A percentile compares a stretch with the other conserved stretches of the same genome.
phyloP scores from a whole-genome alignment of 352 stramenopile genomes.

The Phytophthora uliginosa region DNA sequence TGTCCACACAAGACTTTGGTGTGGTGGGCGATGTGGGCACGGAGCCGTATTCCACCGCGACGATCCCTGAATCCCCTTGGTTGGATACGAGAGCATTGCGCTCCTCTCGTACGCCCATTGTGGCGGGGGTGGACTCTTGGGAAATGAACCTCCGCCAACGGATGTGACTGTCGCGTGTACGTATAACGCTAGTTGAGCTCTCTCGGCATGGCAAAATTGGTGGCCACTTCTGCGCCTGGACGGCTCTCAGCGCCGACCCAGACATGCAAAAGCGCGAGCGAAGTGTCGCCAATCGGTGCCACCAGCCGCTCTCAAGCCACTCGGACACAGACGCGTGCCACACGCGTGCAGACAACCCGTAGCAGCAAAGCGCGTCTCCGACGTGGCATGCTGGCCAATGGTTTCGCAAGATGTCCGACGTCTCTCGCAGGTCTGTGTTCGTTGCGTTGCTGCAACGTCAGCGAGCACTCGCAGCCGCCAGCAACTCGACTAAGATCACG shows the following conservation, averaged over 20 bases:
- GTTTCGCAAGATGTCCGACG: neutral
- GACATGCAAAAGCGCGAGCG: neutral
- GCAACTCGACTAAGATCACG: constrained; percentile 13
- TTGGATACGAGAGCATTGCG: constrained; percentile 21
- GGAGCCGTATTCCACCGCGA: constrained; percentile 17
- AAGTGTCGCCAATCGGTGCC: neutral
- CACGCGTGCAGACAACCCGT: neutral
- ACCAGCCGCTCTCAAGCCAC: constrained; percentile 13
- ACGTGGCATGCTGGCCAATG: constrained; percentile 8
- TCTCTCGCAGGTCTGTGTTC: neutral
- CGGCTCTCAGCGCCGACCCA: constrained; percentile 6
- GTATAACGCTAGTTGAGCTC: neutral
- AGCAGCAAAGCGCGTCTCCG: neutral
- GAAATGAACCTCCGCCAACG: constrained; percentile 6
- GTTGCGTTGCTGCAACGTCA: neutral
- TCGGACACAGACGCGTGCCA: constrained; percentile 10
- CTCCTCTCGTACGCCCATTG: constrained; percentile 28
- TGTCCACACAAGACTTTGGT: constrained; percentile 7
- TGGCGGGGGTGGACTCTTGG: constrained; percentile 1
- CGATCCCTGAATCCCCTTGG: constrained; percentile 7
- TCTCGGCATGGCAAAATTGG: neutral
- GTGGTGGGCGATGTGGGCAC: constrained; percentile 23
- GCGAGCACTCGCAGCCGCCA: constrained; percentile 1
- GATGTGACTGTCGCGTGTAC: constrained; percentile 2
- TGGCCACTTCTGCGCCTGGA: constrained; percentile 6